Evolutionary conservation across 169 alveolate species (phyloP), one percentile per base, ranked within the genome.

Genomic region (Fabrea salina): DNA sequence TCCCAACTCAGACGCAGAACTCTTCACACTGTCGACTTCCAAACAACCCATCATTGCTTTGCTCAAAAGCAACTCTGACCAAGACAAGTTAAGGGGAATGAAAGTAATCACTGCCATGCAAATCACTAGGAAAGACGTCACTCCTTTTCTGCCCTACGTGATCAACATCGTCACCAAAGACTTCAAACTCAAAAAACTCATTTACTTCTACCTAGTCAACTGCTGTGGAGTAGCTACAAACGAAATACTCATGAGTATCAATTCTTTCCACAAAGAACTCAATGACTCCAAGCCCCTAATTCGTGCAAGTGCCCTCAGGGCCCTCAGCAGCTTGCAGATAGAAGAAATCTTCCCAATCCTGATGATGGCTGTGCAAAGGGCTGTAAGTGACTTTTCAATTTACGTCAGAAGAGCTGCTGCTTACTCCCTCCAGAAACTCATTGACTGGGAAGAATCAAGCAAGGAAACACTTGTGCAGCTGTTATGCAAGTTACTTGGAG

Each of bases 341-440:
- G 88, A 91, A 4, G 93, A 87, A 66, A 87, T 91, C 40, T 89
- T 90, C 0, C 87, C 82, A 51, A 75, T 90, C 59, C 58, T 91
- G 25, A 81, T 89, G 16, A 80, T 76, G 47, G 79, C 95, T 8
- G 77, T 93, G 53, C 83, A 88, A 22, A 74, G 83, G 59, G 81
- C 92, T n/a, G 86, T 89, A n/a, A 86, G 82, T 44, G 97, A 93
- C 78, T 76, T 84, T 22, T 91, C 94, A 35, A 92, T 95, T 5
- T 90, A 87, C 59, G 97, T 93, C 7, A 61, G 95, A 44, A 92
- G 91, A 33, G 79, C 94, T 1, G 91, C 95, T 16, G 93, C 94
- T 11, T 89, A 87, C 58, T 86, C 92, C 33, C 88, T 91, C 22
- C 83, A 92, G 1, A 90, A 90, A 71, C 68, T 93, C 39, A 87